Evolutionary conservation across 306 rosid genomes (phyloP).

Genomic region (Glycine latifolia): DNA sequence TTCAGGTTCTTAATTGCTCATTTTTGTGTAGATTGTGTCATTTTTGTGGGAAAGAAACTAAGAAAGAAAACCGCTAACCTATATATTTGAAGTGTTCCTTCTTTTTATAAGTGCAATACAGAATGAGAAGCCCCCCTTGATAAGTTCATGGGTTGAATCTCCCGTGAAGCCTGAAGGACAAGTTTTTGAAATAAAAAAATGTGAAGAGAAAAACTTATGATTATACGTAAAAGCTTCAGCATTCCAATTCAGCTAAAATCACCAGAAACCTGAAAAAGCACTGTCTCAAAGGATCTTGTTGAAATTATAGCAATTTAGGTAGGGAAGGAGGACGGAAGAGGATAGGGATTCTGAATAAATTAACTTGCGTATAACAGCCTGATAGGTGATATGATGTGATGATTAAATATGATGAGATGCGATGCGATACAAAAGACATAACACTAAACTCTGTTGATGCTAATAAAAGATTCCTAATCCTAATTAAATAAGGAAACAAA

Average conservation of each 20-base stretch:
- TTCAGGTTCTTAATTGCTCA: slow-evolving; percentile 12
- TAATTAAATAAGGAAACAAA: background rate
- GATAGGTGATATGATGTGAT: background rate
- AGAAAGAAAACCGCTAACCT: background rate
- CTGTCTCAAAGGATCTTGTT: background rate
- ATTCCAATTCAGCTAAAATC: slow-evolving; percentile 7
- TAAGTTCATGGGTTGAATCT: background rate
- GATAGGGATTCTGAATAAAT: background rate
- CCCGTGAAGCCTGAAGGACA: slow-evolving; percentile 5
- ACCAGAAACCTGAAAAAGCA: background rate
- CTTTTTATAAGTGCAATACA: slow-evolving; percentile 1
- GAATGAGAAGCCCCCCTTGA: slow-evolving; percentile 8
- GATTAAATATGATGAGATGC: background rate
- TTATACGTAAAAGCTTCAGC: background rate
- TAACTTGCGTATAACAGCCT: background rate
- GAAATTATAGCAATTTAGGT: background rate
- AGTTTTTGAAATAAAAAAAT: background rate
- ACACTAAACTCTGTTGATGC: background rate
- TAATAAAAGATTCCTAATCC: background rate
- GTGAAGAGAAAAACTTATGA: slow-evolving; percentile 4
- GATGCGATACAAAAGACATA: background rate
- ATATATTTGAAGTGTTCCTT: background rate
- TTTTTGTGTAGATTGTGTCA: slow-evolving; percentile 13
- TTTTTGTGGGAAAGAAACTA: background rate
- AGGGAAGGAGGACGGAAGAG: background rate